Conservation (phyloP, 331 rosid genomes). For the Telfairia occidentalis region DNA sequence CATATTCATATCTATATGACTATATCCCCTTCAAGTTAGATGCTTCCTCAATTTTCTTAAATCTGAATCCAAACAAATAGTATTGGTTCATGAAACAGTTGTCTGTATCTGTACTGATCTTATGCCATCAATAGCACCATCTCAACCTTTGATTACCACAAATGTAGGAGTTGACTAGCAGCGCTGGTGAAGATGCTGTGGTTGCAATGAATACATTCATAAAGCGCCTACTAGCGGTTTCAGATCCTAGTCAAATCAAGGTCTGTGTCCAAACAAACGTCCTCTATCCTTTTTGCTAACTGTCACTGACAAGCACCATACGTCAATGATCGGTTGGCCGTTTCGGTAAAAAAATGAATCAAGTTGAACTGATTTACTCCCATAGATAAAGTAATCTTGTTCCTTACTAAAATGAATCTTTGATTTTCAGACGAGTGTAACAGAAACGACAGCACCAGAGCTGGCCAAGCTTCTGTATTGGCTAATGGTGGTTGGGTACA, state of each 20-base stretch:
- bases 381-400: background rate
- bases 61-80: background rate
- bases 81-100: background rate
- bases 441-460: conserved; percentile 71
- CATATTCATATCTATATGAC: background rate
- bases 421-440: conserved; percentile 47
- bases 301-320: background rate
- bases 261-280: conserved; percentile 23
- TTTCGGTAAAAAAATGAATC: background rate
- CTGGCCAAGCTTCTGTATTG: conserved; percentile 82
- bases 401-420: background rate
- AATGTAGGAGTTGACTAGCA: conserved; percentile 73
- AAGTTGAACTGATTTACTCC: background rate
- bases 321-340: background rate
- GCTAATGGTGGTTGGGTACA: conserved; percentile 96
- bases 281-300: background rate
- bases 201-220: conserved; percentile 92
- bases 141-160: background rate
- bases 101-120: background rate
- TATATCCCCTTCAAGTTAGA: background rate
- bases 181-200: conserved; percentile 92
- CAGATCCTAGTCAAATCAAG: conserved; percentile 89
- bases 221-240: conserved; percentile 83
- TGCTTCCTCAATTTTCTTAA: background rate
- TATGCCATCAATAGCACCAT: background rate